phyloP scores from a whole-genome alignment of 2,329 filamentous ascomycete genomes.

The Xylariaceae sp. region DNA sequence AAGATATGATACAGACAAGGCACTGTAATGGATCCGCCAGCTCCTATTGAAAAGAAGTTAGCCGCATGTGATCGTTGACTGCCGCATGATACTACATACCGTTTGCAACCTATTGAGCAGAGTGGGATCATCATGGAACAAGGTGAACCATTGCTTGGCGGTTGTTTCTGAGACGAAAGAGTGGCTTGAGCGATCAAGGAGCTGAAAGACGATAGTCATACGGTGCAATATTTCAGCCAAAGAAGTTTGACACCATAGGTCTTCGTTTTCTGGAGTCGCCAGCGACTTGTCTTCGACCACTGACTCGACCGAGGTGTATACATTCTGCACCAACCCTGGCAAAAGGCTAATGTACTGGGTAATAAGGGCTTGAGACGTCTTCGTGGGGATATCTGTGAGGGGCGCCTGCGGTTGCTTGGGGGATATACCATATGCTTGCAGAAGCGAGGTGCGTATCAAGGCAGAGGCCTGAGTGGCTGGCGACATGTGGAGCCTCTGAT shows the following conservation, averaged over 20 bases:
- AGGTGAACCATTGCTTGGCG: constrained; percentile 68
- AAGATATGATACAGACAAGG: constrained; percentile 65
- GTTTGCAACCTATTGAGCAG: constrained; percentile 36
- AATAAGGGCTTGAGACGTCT: constrained; percentile 42
- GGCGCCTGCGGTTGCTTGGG: constrained; percentile 26
- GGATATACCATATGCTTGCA: constrained; percentile 30
- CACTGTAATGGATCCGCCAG: constrained; percentile 64
- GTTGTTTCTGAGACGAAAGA: constrained; percentile 55
- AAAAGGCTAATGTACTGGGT: constrained; percentile 47
- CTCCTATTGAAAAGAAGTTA: constrained; percentile 30
- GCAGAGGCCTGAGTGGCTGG: constrained; percentile 24
- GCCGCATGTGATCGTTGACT: constrained; percentile 29
- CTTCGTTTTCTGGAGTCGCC: constrained; percentile 23
- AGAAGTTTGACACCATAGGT: constrained; percentile 29
- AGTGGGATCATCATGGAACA: constrained; percentile 66
- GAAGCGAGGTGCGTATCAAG: constrained; percentile 28
- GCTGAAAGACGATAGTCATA: constrained; percentile 68
- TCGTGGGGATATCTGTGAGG: constrained; percentile 27
- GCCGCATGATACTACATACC: constrained; percentile 32
- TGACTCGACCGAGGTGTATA: constrained; percentile 45
- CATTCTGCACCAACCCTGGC: constrained; percentile 45
- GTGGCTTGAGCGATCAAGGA: constrained; percentile 55
- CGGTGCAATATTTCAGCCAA: constrained; percentile 67
- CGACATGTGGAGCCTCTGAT: constrained; percentile 28
- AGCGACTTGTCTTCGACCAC: constrained; percentile 46